Conservation (phyloP, 768 basidiomycete species). For the Nevesoporus exiguus region DNA sequence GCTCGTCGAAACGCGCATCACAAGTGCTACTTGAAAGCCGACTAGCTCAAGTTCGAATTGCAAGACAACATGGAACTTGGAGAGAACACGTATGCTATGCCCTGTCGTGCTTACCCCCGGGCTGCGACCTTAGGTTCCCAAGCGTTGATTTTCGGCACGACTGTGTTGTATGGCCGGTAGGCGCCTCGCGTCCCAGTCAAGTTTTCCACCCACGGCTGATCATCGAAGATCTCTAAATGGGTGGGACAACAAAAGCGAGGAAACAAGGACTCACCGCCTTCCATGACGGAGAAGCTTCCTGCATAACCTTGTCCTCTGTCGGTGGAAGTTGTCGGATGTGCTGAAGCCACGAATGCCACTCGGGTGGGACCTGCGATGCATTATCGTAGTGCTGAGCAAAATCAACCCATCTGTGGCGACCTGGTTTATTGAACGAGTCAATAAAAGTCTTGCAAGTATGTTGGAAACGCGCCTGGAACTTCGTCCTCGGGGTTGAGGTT, state of each 20-base stretch:
- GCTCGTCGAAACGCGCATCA: too few species aligned
- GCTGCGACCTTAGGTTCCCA: conserved; percentile 76
- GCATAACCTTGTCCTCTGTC: conserved; percentile 66
- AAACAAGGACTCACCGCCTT: conserved; percentile 59
- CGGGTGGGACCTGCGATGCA: conserved; percentile 90
- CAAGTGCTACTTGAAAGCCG: too few species aligned
- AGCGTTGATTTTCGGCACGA: conserved; percentile 70
- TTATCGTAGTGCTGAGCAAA: conserved; percentile 87
- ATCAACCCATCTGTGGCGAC: conserved; percentile 97
- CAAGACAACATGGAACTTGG: too few species aligned
- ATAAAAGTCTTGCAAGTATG: not conserved
- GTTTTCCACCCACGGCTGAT: conserved; percentile 81
- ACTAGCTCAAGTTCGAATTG: too few species aligned
- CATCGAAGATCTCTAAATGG: not conserved
- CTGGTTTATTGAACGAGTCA: conserved; percentile 38
- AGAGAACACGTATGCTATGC: too few species aligned
- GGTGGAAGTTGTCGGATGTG: conserved; percentile 89
- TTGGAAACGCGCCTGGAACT: conserved; percentile 63
- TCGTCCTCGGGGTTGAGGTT: conserved; percentile 86
- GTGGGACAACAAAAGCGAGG: not conserved
- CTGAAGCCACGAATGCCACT: conserved; percentile 95
- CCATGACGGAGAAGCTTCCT: conserved; percentile 73
- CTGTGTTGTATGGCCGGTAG: conserved; percentile 87
- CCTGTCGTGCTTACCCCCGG: conserved; percentile 35
- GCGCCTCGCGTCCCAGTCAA: conserved; percentile 91